Conservation (phyloP, 371 early-diverging fungal genomes). For the Chytridium lagenaria region DNA sequence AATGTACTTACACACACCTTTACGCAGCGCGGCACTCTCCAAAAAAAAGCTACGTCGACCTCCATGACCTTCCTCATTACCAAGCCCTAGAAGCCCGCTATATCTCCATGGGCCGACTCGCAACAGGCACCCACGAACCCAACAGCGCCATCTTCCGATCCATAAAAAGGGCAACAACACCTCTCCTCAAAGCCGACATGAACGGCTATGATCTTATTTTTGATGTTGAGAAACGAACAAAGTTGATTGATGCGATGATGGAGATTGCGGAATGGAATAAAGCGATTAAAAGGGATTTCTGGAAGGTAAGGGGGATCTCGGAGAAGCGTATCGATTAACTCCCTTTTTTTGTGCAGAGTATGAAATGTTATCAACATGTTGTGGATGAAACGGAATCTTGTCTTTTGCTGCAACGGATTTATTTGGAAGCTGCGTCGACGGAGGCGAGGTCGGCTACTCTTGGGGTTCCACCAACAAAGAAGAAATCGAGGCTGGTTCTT, state of each 20-base stretch:
- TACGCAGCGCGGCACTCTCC: neutral
- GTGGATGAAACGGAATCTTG: conserved; percentile 32
- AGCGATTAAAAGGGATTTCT: conserved; percentile 33
- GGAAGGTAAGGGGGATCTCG: conserved; percentile 31
- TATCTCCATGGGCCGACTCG: neutral
- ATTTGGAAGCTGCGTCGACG: conserved; percentile 12
- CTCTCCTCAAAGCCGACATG: too few species aligned
- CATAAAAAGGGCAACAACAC: too few species aligned
- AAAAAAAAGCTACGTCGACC: neutral
- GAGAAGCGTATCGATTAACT: neutral
- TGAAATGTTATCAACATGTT: conserved; percentile 20
- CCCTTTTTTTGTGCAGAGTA: conserved; percentile 5
- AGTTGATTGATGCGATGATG: conserved; percentile 3
- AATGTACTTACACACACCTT: neutral
- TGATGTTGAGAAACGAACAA: neutral
- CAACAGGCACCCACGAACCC: neutral
- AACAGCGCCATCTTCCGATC: neutral
- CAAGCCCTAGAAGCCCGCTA: neutral
- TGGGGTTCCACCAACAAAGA: too few species aligned
- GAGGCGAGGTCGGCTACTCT: conserved; percentile 3
- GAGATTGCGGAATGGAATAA: conserved; percentile 24
- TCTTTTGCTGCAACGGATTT: conserved; percentile 4
- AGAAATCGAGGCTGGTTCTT: too few species aligned
- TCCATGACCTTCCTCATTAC: neutral
- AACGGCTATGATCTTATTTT: too few species aligned